Conservation (phyloP, 306 rosid species). For the Abrus pulchellus region DNA sequence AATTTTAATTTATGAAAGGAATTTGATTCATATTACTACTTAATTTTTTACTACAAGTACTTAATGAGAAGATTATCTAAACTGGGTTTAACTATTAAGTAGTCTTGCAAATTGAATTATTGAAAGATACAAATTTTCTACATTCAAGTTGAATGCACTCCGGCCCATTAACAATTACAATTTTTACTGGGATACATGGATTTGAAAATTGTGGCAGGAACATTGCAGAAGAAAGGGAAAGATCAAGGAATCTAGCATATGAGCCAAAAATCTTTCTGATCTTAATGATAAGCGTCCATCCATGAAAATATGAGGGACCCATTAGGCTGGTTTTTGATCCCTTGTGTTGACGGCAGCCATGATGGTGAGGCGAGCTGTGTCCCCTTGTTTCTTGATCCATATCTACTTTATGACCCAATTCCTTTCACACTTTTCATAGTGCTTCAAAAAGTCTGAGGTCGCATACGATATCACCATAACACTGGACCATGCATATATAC, state of each 20-base stretch:
- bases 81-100: background rate
- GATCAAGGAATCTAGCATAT: conserved; percentile 18
- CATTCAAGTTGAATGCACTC: background rate
- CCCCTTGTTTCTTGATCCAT: conserved; percentile 32
- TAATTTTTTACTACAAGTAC: too few species aligned
- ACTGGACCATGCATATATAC: conserved; percentile 10
- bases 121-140: background rate
- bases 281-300: conserved; percentile 4
- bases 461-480: conserved; percentile 5
- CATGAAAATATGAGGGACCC: conserved; percentile 37
- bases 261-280: conserved; percentile 1
- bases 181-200: background rate
- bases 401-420: conserved; percentile 44
- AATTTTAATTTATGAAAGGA: too few species aligned
- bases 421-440: conserved; percentile 47
- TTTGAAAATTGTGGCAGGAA: background rate
- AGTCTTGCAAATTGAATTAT: conserved; percentile 1
- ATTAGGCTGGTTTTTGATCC: background rate
- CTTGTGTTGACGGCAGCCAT: conserved; percentile 26
- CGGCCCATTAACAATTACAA: background rate
- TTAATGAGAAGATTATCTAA: too few species aligned
- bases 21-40: too few species aligned
- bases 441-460: conserved; percentile 36
- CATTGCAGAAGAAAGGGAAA: conserved; percentile 3
- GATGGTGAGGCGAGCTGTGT: conserved; percentile 34